phyloP scores from a whole-genome alignment of 352 stramenopile species.

The Phytophthora brassicae region DNA sequence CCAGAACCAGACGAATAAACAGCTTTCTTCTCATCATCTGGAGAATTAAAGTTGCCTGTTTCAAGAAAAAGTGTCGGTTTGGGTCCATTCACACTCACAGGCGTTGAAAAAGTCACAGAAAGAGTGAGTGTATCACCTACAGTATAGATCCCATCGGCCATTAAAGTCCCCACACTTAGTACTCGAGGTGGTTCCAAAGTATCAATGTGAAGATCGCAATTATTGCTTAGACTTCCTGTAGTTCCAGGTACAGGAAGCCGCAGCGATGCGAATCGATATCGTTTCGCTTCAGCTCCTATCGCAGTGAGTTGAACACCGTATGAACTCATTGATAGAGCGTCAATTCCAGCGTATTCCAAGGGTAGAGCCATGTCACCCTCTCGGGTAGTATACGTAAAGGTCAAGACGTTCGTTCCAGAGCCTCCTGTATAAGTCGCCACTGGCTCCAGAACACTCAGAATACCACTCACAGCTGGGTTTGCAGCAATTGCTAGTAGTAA shows the following conservation, averaged over 20 bases:
- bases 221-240: slow-evolving; percentile 62
- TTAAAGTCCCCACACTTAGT: slow-evolving; percentile 45
- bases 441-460: background rate
- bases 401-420: slow-evolving; percentile 38
- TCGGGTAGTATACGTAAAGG: slow-evolving; percentile 39
- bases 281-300: slow-evolving; percentile 10
- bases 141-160: slow-evolving; percentile 60
- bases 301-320: slow-evolving; percentile 26
- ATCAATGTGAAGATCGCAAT: slow-evolving; percentile 68
- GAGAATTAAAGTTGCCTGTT: slow-evolving; percentile 20
- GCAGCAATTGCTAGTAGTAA: slow-evolving; percentile 51
- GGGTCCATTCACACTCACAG: slow-evolving; percentile 47
- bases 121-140: slow-evolving; percentile 50
- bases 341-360: slow-evolving; percentile 53
- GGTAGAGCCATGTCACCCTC: slow-evolving; percentile 60
- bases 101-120: slow-evolving; percentile 48
- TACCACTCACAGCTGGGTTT: slow-evolving; percentile 16
- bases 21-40: slow-evolving; percentile 22
- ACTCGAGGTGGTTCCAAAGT: slow-evolving; percentile 56
- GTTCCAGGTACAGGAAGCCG: slow-evolving; percentile 41
- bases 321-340: slow-evolving; percentile 42
- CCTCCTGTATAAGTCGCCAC: slow-evolving; percentile 44
- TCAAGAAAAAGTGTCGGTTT: slow-evolving; percentile 43
- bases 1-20: slow-evolving; percentile 48
- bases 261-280: slow-evolving; percentile 41